phyloP scores from a whole-genome alignment of 1,284 basidiomycete species.

The Thecaphora frezii region DNA sequence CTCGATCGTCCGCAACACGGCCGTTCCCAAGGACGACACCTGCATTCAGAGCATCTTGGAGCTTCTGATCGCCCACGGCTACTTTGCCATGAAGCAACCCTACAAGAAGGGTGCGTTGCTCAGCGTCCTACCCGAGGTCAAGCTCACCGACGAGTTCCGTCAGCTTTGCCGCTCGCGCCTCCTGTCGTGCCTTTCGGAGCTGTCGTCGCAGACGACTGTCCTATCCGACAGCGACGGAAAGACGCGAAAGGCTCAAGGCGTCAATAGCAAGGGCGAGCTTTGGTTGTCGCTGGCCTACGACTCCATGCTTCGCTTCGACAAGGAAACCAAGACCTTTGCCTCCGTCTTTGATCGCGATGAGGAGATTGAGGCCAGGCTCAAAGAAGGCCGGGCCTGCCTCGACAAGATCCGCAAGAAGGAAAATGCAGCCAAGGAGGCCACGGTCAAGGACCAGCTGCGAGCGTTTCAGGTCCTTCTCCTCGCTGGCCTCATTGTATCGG shows the following conservation, averaged over 20 bases:
- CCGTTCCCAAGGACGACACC: conserved; percentile 77
- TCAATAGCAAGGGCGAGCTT: conserved; percentile 72
- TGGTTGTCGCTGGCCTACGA: conserved; percentile 76
- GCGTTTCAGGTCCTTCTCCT: conserved; percentile 44
- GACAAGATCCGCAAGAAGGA: conserved; percentile 37
- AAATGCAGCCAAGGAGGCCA: conserved; percentile 15
- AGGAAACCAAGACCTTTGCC: conserved; percentile 70
- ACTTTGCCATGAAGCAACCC: conserved; percentile 74
- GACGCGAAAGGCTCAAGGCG: conserved; percentile 66
- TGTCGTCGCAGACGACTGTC: conserved; percentile 66
- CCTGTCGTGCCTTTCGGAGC: conserved; percentile 73
- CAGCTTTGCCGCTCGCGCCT: conserved; percentile 71
- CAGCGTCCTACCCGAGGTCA: conserved; percentile 65
- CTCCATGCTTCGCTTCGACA: conserved; percentile 68
- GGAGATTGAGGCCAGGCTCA: conserved; percentile 30
- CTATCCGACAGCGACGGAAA: conserved; percentile 60
- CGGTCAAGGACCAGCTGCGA: conserved; percentile 18
- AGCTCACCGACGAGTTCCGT: conserved; percentile 73
- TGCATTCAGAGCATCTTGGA: conserved; percentile 76
- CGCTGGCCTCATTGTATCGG: conserved; percentile 40
- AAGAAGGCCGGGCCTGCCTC: conserved; percentile 22
- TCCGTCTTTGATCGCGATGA: conserved; percentile 33
- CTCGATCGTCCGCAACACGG: conserved; percentile 75
- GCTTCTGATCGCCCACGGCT: conserved; percentile 79
- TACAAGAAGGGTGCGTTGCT: conserved; percentile 68